A percentile compares a stretch with the other conserved stretches of the same genome.
Evolutionary conservation across 2,329 filamentous ascomycete genomes (phyloP).

Genomic region (Dendrostoma leiphaemia): DNA sequence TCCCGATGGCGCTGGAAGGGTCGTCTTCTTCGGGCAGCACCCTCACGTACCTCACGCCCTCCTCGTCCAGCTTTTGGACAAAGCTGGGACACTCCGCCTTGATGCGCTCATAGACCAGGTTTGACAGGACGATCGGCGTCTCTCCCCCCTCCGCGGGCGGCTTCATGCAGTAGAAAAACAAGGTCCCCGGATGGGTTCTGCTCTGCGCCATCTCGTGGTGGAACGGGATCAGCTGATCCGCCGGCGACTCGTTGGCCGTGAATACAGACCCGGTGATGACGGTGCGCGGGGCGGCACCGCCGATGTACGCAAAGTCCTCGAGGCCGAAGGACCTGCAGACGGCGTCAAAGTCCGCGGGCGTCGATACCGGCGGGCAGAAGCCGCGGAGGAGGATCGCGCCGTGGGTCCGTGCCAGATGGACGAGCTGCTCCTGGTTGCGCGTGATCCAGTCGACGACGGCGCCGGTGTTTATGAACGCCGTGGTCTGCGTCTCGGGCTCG

Average conservation of each 20-base stretch:
- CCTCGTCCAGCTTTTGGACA: conserved; percentile 13
- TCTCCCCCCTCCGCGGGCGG: conserved; percentile 6
- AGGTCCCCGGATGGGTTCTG: conserved; percentile 9
- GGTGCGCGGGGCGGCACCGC: conserved; percentile 13
- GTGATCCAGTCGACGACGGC: conserved; percentile 11
- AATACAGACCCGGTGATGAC: conserved; percentile 16
- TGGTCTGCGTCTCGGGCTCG: conserved; percentile 18
- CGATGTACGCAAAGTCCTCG: conserved; percentile 12
- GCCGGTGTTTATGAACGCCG: neutral
- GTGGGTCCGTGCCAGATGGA: conserved; percentile 8
- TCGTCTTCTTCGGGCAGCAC: conserved; percentile 10
- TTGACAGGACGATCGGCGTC: conserved; percentile 17
- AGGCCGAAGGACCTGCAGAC: conserved; percentile 13
- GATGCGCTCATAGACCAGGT: conserved; percentile 13
- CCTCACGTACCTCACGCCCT: conserved; percentile 15
- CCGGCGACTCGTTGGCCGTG: conserved; percentile 17
- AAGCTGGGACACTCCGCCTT: conserved; percentile 7
- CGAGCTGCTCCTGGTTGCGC: conserved; percentile 1
- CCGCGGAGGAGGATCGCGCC: conserved; percentile 15
- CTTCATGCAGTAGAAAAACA: conserved; percentile 18
- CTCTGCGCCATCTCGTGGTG: conserved; percentile 20
- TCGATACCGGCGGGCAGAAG: conserved; percentile 12
- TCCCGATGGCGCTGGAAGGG: conserved; percentile 16
- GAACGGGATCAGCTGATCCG: conserved; percentile 19
- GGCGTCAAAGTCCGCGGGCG: conserved; percentile 12